Evolutionary conservation across 306 rosid species (phyloP), one percentile per base, ranked within the genome.

Genomic region (Pachyrhizus erosus): DNA sequence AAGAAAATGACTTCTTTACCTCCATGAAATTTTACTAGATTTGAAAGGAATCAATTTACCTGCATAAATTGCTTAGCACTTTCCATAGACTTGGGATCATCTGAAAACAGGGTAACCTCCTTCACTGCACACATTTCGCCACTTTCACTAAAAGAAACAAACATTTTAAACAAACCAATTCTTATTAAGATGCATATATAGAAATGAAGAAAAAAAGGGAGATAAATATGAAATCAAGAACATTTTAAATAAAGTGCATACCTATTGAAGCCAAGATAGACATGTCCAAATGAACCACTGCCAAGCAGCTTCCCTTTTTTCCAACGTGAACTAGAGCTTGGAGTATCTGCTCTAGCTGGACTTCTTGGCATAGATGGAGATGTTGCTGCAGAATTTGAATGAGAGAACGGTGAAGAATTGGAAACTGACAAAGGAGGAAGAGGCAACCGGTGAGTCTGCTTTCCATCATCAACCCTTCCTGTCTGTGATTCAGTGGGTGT

Each of bases 51-150:
- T 46, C 61, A 76, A 51, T 66, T 82, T 85, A 93, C 99, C 98
- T 96, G 98, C 89, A 73, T 92, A 82, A 96, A 89, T 86, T 96
- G 99, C 90, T 92, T 93, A 12, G 98, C 93, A 84, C 98, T 90
- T 93, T 96, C 98, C 90, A 82, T 90, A 7, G 97, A 96, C 90
- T 96, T 96, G 68, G 97, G 97, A 87, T 96, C 99, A 78, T 93
- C 99, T 55, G 99, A 89, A 92, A 96, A 93, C 87, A 96, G 80
- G 39, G 98, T 96, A 39, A 96, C 99, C 89, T 96, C 99, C 91
- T 96, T 96, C 97, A 96, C 90, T 87, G 99, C 99, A 84, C 99
- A 96, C 97, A 96, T 92, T 85, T 96, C 99, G 54, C 99, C 99
- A 62, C 89, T 93, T 83, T 93, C 98, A 76, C 99, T 96, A 75